Conservation (phyloP, 2,329 filamentous ascomycete genomes). For the Alternaria arborescens region DNA sequence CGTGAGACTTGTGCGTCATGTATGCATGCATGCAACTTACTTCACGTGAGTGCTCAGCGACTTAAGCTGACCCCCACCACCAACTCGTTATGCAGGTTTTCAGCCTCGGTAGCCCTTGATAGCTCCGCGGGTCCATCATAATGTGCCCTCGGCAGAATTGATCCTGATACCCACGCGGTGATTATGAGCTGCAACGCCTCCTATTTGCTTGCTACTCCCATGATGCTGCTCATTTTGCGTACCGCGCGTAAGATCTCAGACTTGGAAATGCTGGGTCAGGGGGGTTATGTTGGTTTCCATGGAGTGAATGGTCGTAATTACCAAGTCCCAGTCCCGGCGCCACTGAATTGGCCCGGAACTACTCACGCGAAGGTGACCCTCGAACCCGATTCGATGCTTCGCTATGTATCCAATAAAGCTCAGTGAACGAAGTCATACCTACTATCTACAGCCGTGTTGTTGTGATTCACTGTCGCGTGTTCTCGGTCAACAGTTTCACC, state of each 20-base stretch:
- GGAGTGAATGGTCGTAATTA: neutral
- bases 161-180: neutral
- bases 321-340: neutral
- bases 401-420: neutral
- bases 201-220: neutral
- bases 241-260: neutral
- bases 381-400: neutral
- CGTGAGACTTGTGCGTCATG: neutral
- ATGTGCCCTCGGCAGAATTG: neutral
- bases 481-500: neutral
- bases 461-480: neutral
- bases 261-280: neutral
- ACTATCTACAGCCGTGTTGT: neutral
- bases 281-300: neutral
- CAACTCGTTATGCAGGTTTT: neutral
- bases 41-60: conserved; percentile 8
- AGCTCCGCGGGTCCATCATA: conserved; percentile 4
- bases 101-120: neutral
- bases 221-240: neutral
- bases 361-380: neutral
- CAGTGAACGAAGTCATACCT: neutral
- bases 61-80: neutral
- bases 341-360: neutral
- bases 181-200: neutral
- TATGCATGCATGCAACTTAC: neutral